Evolutionary conservation across 2,329 filamentous ascomycete genomes (phyloP).

Genomic region (Aspergillus viridinutans): DNA sequence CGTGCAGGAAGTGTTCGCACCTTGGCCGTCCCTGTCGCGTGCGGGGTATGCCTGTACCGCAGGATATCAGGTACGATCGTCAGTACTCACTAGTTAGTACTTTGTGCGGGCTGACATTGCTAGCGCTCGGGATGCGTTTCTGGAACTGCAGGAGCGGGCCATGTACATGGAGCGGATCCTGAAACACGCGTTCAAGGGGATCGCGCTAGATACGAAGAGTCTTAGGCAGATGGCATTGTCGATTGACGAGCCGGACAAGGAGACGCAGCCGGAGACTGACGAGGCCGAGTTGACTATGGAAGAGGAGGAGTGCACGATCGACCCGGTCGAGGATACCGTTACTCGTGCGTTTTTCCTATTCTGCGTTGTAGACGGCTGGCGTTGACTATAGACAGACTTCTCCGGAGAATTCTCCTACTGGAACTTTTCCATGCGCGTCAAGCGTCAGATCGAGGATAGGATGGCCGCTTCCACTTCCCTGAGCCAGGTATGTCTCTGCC

Average conservation of each 20-base stretch:
- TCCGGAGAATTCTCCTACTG: constrained; percentile 53
- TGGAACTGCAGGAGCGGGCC: constrained; percentile 5
- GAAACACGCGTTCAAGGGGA: constrained; percentile 4
- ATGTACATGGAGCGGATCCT: constrained; percentile 12
- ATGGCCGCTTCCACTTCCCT: constrained; percentile 7
- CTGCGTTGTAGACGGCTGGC: not conserved
- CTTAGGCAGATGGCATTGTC: constrained; percentile 3
- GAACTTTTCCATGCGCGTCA: constrained; percentile 52
- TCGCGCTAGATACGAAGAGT: constrained; percentile 5
- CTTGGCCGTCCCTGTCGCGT: constrained; percentile 7
- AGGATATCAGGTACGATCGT: not conserved
- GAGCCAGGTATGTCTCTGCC: not conserved
- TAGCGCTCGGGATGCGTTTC: not conserved
- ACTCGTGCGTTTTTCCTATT: constrained; percentile 4
- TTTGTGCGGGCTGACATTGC: not conserved
- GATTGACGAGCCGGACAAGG: not conserved
- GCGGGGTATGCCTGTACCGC: not conserved
- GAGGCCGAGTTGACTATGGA: not conserved
- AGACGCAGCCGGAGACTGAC: not conserved
- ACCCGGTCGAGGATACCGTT: constrained; percentile 11
- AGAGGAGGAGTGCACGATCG: constrained; percentile 10
- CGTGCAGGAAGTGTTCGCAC: constrained; percentile 13
- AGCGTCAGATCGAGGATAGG: constrained; percentile 46
- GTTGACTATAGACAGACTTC: constrained; percentile 36
- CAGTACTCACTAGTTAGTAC: too few relatives aligned